Evolutionary conservation across 176 grass and related monocot genomes (phyloP), one percentile per base, ranked within the genome.

Genomic region (Musa schizocarpa): DNA sequence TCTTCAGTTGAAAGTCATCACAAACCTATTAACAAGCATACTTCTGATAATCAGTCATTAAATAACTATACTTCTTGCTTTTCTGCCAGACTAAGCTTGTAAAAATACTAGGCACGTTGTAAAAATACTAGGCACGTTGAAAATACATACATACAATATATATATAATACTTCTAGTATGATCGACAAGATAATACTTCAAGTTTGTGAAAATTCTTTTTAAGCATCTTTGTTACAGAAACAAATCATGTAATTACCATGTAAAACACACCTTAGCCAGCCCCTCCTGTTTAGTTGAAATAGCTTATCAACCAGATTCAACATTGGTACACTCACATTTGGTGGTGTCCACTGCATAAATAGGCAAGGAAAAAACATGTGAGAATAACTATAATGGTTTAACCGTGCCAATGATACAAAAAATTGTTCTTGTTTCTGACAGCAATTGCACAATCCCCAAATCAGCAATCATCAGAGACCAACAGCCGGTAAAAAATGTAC

Each of bases 241-340:
- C 64, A 65, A 54, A 50, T 74, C 62, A 24, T 71, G 59, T 50
- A 77, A 84, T 26, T 54, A 77, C 75, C 62, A 79, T 51, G 13
- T 74, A 79, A 29, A 63, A 54, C 78, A 62, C 55, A 94, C 95
- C 88, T 89, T 87, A 99, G 85, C 95, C 95, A 99, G 86, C 95
- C 95, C 52, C 88, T 85, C 8, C 78, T 72, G 55, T 99, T 94
- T 58, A 99, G 78, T 83, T 99, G 95, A 83, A 99, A 99, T 85
- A 89, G 79, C 69, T 99, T 99, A 58, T 99, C 95, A 77, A 99
- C 95, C 9, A 99, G 81, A 85, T 89, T 94, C 79, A 99, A 79
- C 65, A 99, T 65, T 65, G 86, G 95, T 68, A 86, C 88, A 3
- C 95, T 99, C 65, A 94, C 88, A 86, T 99, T 99, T 89, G 95